phyloP scores from a whole-genome alignment of 352 stramenopile genomes.

The Blastocystis sp. region DNA sequence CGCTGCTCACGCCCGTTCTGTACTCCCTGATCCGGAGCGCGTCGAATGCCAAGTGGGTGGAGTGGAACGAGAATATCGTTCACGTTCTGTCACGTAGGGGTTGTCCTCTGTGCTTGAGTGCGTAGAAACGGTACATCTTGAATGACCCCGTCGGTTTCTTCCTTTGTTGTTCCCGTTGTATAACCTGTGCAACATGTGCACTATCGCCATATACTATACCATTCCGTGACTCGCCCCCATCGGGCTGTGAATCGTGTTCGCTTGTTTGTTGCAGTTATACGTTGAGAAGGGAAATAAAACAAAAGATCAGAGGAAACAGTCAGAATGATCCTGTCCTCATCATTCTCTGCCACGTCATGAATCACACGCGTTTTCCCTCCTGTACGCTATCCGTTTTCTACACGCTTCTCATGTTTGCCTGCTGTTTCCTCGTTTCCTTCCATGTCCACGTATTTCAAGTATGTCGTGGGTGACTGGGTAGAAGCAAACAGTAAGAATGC shows the following conservation, averaged over 20 bases:
- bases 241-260: neutral
- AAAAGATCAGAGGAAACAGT: too few species aligned
- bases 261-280: neutral
- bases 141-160: neutral
- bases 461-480: too few species aligned
- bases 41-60: neutral
- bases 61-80: slow-evolving; percentile 13
- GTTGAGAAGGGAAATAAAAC: neutral
- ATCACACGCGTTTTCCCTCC: too few species aligned
- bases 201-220: neutral
- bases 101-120: neutral
- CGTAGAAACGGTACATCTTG: neutral
- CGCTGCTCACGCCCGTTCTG: neutral
- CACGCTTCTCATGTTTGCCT: too few species aligned
- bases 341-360: too few species aligned
- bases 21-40: neutral
- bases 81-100: slow-evolving; percentile 17
- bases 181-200: neutral
- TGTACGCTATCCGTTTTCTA: too few species aligned
- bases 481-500: too few species aligned
- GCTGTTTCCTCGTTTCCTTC: too few species aligned
- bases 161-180: neutral
- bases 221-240: neutral
- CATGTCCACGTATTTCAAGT: too few species aligned
- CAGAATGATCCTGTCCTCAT: too few species aligned